A percentile compares a stretch with the other conserved stretches of the same genome.
Conservation (phyloP, 768 basidiomycete species). For the Piloderma croceum region DNA sequence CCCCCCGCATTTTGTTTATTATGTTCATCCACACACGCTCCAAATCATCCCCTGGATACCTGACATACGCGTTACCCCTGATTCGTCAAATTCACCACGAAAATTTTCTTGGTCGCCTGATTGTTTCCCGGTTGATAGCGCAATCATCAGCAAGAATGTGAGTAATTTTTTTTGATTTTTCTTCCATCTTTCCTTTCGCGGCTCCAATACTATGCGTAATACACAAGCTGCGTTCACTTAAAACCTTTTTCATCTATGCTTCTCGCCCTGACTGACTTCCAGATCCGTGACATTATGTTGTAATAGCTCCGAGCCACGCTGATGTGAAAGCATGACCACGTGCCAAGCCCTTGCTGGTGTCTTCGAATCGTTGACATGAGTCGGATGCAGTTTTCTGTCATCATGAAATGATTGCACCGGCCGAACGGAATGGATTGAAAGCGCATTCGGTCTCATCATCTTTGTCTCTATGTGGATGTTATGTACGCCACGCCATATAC, state of each 20-base stretch:
- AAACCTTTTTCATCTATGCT: conserved; percentile 1
- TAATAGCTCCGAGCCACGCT: conserved; percentile 23
- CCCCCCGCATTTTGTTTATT: conserved; percentile 12
- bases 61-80: no score
- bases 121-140: conserved; percentile 30
- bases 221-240: conserved; percentile 7
- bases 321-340: no score
- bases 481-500: no score
- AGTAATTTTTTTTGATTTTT: no score
- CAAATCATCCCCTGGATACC: conserved; percentile 4
- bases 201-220: conserved; percentile 1
- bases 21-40: conserved; percentile 7
- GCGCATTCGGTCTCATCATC: no score
- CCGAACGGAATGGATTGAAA: no score
- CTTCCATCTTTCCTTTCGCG: conserved; percentile 6
- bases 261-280: conserved; percentile 2
- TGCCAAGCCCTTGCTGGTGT: no score
- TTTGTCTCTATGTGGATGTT: no score
- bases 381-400: no score
- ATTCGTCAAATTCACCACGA: neutral
- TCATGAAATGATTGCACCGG: no score
- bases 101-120: conserved; percentile 3
- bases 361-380: no score
- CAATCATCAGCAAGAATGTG: conserved; percentile 68
- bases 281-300: conserved; percentile 52